Conservation (phyloP, 805 yeast species). For the Yarrowia sp. region DNA sequence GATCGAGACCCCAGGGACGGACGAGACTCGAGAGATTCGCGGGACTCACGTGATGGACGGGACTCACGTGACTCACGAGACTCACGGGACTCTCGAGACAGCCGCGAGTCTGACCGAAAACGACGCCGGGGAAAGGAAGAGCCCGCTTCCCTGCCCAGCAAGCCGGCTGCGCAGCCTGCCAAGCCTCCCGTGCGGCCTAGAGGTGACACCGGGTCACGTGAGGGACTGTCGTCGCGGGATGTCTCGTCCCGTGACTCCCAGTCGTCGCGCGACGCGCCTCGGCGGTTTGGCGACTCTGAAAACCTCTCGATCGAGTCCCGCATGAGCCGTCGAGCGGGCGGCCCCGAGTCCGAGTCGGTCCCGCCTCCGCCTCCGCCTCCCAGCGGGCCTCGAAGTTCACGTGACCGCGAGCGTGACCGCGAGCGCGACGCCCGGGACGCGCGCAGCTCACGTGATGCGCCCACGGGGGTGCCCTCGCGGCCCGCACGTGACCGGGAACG, state of each 20-base stretch:
- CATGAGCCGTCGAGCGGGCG: constrained; percentile 20
- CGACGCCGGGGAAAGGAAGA: constrained; percentile 18
- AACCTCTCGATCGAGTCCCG: constrained; percentile 30
- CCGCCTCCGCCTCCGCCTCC: constrained; percentile 33
- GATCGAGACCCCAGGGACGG: constrained; percentile 12
- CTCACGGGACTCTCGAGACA: constrained; percentile 23
- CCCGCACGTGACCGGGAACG: constrained; percentile 40
- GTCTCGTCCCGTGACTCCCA: neutral
- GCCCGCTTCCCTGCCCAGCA: constrained; percentile 7
- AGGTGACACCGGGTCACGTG: constrained; percentile 23
- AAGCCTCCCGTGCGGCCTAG: constrained; percentile 22
- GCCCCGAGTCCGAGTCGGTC: neutral
- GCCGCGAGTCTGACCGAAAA: constrained; percentile 14
- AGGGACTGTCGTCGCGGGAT: constrained; percentile 8
- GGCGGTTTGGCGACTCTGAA: constrained; percentile 41
- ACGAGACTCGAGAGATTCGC: constrained; percentile 13
- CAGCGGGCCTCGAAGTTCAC: constrained; percentile 13
- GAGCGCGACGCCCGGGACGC: constrained; percentile 7
- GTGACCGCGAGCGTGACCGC: constrained; percentile 38
- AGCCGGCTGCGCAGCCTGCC: constrained; percentile 7
- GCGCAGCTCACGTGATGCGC: too few species aligned
- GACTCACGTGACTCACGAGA: constrained; percentile 34
- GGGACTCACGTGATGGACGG: constrained; percentile 15
- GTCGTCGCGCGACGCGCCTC: neutral
- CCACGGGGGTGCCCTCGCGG: constrained; percentile 1